Base-by-base conservation (phyloP, 306 rosid species). In the Casuarina glauca region DNA sequence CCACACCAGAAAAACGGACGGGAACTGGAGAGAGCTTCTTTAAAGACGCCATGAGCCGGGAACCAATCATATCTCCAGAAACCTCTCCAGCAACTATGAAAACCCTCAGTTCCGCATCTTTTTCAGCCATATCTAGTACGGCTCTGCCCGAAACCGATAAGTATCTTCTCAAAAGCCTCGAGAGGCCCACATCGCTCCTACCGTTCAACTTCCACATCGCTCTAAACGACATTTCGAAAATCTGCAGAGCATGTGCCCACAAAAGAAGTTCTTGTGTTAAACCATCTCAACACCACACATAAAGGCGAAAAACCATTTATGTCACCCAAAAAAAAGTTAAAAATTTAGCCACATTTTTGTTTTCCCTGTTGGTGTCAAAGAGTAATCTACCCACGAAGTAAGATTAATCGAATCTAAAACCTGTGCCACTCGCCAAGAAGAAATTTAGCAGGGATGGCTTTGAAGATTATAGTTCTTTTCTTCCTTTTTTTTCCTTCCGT, bases 71-170 rank as follows among this genome's bases (percentile, higher is more conserved):
- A 66, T 94, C 98, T n/a, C 97, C 97, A 39, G 97, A 94, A 80
- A 90, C 97, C 78, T 92, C 97, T 42, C 98, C 98, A 10, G 92
- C 85, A 53, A 94, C 97, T 49, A 94, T 52, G 84, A 92, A 94
- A 39, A 90, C 87, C 84, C 97, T 91, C 53, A 94, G 85, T 79
- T 94, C 97, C 46, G 95, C 95, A 55, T 87, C 93, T 85, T 69
- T 89, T 12, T 81, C 76, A 46, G 97, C 94, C 83, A 78, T 76
- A 16, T 89, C 93, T 35, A 87, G 10, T 1, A 85, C 84, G 53
- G 86, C 44, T 81, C 55, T 78, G 48, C 50, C 55, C 20, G 88
- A 83, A 64, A 48, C 66, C 35, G 94, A 89, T 9, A 48, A 49
- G 54, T 69, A 48, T 43, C 85, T 75, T 64, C 72, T 76, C 52